These are phyloP conservation scores for Chlamydomonas incerta DNA, from an alignment of 139 green algal species.

Conservation along the genomic window DNA sequence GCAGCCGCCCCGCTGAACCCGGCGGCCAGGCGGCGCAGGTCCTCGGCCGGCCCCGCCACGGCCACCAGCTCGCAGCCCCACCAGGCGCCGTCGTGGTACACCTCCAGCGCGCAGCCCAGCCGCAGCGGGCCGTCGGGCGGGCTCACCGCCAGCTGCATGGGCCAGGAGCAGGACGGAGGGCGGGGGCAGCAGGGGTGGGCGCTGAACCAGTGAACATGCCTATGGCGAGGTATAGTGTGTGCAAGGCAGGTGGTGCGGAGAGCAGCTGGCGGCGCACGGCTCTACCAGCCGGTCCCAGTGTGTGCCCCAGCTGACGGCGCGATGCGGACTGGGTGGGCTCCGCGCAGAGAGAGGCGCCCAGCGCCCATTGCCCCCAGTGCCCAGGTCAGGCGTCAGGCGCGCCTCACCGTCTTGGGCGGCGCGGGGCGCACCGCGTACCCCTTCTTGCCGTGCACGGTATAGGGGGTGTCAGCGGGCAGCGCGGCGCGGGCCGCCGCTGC, in stretches of 20 bases:
- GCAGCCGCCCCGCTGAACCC: not conserved
- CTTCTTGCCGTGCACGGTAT: not conserved
- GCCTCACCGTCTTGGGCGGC: not conserved
- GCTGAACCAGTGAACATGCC: too few relatives aligned
- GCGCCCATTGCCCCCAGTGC: too few relatives aligned
- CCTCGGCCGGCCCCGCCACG: not conserved
- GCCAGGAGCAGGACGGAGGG: too few relatives aligned
- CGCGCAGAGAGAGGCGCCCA: too few relatives aligned
- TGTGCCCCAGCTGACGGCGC: too few relatives aligned
- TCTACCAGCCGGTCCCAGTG: too few relatives aligned
- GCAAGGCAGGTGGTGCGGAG: too few relatives aligned
- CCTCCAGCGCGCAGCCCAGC: constrained; percentile 1
- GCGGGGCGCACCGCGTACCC: constrained; percentile 8
- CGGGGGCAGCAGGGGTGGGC: too few relatives aligned
- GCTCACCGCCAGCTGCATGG: not conserved
- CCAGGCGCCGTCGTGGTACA: constrained; percentile 22
- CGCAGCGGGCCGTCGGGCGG: constrained; percentile 10
- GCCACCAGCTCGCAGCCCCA: not conserved
- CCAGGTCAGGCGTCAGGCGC: not conserved
- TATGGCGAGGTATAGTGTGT: too few relatives aligned
- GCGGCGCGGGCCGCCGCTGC: not conserved
- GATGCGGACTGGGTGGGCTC: too few relatives aligned
- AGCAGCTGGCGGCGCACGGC: too few relatives aligned
- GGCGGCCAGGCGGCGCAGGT: not conserved
- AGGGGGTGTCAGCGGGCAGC: not conserved